A percentile compares a stretch with the other conserved stretches of the same genome.
Conservation (phyloP, 352 stramenopile species). For the Globisporangium splendens region DNA sequence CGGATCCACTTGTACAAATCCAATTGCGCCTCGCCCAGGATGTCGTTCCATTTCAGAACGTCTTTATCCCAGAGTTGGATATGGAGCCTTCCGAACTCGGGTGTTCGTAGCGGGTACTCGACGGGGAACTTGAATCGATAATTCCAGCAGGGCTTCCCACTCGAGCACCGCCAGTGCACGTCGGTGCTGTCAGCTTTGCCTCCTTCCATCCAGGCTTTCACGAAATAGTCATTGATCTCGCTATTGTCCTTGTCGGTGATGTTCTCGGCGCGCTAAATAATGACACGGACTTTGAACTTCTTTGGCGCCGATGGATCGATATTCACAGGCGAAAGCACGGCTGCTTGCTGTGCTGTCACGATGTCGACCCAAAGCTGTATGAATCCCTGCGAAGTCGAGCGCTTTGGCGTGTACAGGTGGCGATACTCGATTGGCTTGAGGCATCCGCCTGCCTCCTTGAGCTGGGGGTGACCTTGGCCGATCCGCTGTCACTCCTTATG, state of each 20-base stretch:
- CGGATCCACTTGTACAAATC: constrained; percentile 85
- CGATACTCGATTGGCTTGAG: constrained; percentile 90
- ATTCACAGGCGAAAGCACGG: constrained; percentile 52
- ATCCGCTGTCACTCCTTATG: constrained; percentile 81
- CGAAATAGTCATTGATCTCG: constrained; percentile 90
- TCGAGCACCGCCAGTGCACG: constrained; percentile 90
- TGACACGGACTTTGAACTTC: constrained; percentile 84
- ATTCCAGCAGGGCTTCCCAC: constrained; percentile 90
- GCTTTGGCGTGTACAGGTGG: constrained; percentile 75
- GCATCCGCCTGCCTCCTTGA: constrained; percentile 17
- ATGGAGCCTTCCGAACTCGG: constrained; percentile 85
- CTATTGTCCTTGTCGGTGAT: constrained; percentile 71
- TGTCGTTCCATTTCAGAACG: constrained; percentile 90
- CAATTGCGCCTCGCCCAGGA: constrained; percentile 82
- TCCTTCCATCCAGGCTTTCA: constrained; percentile 89
- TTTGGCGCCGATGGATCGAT: constrained; percentile 63
- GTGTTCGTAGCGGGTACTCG: constrained; percentile 67
- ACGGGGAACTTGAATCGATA: constrained; percentile 89
- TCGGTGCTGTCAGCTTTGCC: constrained; percentile 64
- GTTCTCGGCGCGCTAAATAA: constrained; percentile 88
- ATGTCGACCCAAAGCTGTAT: constrained; percentile 91
- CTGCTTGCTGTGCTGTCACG: constrained; percentile 66
- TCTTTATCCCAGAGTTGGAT: constrained; percentile 93
- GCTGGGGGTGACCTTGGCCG: constrained; percentile 21
- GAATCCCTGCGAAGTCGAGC: constrained; percentile 59